These are phyloP conservation scores for Podila epigama DNA, from an alignment of 192 early-diverging fungal species.

Conservation along the genomic window DNA sequence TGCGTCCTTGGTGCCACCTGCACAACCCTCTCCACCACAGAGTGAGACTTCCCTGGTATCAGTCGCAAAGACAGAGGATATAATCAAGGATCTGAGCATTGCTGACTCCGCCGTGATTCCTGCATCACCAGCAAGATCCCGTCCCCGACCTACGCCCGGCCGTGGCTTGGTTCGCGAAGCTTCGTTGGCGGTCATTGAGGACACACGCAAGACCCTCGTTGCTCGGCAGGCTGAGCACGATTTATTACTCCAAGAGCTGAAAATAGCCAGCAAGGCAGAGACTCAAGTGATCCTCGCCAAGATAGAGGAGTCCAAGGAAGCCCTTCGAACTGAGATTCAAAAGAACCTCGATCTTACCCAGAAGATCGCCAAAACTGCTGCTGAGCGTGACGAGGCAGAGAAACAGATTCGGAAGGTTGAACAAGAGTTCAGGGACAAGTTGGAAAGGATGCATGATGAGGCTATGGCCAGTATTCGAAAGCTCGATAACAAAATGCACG, in stretches of 20 bases:
- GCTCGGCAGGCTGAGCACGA: background rate
- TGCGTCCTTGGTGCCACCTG: background rate
- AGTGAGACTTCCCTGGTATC: background rate
- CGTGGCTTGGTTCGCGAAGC: background rate
- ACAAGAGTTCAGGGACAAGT: too few relatives aligned
- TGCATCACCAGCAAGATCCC: background rate
- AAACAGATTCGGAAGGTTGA: background rate
- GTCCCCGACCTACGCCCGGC: background rate
- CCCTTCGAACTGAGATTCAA: background rate
- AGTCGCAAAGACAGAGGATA: background rate
- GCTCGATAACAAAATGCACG: background rate
- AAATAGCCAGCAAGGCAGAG: background rate
- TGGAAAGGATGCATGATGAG: background rate
- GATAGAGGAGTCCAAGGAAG: background rate
- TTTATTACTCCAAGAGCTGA: background rate
- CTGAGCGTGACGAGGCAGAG: background rate
- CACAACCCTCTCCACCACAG: background rate
- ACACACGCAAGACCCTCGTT: background rate
- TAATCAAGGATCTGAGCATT: background rate
- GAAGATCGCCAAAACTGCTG: background rate
- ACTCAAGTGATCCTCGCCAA: background rate
- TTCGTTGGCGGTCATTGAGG: background rate
- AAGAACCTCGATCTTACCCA: background rate
- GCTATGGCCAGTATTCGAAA: background rate
- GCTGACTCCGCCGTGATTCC: background rate